Evolutionary conservation across 2,329 filamentous ascomycete species (phyloP).

Genomic region (Ceratocystis albifundus): DNA sequence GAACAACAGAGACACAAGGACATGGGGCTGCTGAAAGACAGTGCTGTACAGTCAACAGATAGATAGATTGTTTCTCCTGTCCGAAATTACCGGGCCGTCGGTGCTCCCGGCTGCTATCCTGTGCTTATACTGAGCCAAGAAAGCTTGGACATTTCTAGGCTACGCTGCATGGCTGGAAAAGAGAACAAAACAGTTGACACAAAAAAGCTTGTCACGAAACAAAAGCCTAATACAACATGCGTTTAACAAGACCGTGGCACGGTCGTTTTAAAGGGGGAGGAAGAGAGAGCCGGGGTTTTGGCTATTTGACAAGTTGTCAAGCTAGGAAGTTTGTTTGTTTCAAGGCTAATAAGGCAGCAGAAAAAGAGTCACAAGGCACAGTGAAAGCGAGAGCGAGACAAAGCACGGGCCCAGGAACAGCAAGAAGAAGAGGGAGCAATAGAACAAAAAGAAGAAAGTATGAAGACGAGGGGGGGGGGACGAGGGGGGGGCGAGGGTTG

Average conservation of each 20-base stretch:
- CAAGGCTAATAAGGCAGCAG: not conserved
- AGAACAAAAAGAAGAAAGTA: not conserved
- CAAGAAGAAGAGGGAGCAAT: not conserved
- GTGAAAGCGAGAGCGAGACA: not conserved
- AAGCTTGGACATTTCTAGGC: not conserved
- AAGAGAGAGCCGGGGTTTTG: not conserved
- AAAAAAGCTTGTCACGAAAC: constrained; percentile 10
- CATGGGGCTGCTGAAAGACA: not conserved
- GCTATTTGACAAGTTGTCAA: not conserved
- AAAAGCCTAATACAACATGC: constrained; percentile 5
- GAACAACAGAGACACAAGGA: not conserved
- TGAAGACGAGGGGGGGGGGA: not conserved
- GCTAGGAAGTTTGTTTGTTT: not conserved
- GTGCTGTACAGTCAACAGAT: too few species aligned
- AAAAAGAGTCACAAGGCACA: not conserved
- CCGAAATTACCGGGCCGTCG: not conserved
- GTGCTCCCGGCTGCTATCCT: not conserved
- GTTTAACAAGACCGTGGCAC: not conserved
- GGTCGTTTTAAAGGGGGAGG: not conserved
- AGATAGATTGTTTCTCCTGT: too few species aligned
- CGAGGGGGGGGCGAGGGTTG: too few species aligned
- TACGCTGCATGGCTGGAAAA: too few species aligned
- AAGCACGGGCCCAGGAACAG: not conserved
- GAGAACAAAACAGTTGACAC: not conserved
- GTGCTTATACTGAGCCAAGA: not conserved